A percentile compares a stretch with the other conserved stretches of the same genome.
Conservation (phyloP, 768 basidiomycete genomes). For the Collybiopsis luxurians region DNA sequence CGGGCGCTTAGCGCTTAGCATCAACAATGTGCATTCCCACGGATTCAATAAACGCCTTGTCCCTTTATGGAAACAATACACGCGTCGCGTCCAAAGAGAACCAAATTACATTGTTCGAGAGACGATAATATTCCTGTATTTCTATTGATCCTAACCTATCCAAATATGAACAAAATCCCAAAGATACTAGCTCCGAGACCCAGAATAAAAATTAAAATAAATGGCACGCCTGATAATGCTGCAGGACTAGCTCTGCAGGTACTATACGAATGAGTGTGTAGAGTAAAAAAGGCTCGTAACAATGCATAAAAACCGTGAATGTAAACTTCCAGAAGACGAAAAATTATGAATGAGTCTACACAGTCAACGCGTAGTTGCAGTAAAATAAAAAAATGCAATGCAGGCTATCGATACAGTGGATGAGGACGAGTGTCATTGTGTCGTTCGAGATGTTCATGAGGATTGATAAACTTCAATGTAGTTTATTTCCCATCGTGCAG, state of each 20-base stretch:
- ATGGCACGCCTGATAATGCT: neutral
- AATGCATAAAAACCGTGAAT: neutral
- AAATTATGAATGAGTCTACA: neutral
- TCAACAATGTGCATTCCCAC: too few species aligned
- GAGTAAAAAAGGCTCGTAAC: neutral
- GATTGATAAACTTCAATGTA: conserved; percentile 37
- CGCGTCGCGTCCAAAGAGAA: too few species aligned
- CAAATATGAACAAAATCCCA: too few species aligned
- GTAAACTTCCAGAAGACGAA: neutral
- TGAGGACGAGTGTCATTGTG: neutral
- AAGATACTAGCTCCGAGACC: too few species aligned
- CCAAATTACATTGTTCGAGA: neutral
- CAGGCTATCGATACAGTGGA: neutral
- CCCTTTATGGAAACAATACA: too few species aligned
- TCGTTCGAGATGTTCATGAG: conserved; percentile 1
- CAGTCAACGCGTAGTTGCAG: neutral
- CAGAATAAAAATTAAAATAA: too few species aligned
- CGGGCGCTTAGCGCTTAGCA: neutral
- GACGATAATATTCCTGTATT: neutral
- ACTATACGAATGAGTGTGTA: neutral
- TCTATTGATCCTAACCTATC: too few species aligned
- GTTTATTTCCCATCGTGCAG: conserved; percentile 45
- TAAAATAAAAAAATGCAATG: neutral
- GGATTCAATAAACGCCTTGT: too few species aligned
- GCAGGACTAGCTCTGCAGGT: neutral